Evolutionary conservation across 352 stramenopile species (phyloP).

Genomic region (Globisporangium recalcitrans): DNA sequence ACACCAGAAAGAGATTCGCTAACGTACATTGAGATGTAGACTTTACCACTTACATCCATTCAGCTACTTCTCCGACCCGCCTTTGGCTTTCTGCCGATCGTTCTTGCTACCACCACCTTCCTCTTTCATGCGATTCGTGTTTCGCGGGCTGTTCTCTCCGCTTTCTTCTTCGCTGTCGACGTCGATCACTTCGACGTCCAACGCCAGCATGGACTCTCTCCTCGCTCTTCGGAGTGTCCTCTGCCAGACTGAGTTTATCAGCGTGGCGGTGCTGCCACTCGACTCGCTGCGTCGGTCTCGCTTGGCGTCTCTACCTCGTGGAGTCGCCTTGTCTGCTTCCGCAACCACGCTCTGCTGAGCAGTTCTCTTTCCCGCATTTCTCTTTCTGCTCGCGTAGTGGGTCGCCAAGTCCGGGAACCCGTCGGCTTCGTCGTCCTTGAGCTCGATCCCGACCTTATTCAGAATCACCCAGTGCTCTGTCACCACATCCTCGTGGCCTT

Average conservation of each 20-base stretch:
- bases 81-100: not conserved
- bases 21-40: too few relatives aligned
- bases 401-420: conserved; percentile 40
- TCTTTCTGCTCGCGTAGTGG: conserved; percentile 42
- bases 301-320: not conserved
- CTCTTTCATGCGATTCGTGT: not conserved
- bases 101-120: not conserved
- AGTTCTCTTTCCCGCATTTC: not conserved
- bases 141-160: not conserved
- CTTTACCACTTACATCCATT: too few relatives aligned
- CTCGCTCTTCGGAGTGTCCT: not conserved
- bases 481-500: conserved; percentile 31
- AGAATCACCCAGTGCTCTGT: conserved; percentile 50
- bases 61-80: not conserved
- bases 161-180: not conserved
- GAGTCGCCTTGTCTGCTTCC: too few relatives aligned
- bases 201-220: not conserved
- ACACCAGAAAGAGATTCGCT: too few relatives aligned
- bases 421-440: conserved; percentile 45
- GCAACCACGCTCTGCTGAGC: too few relatives aligned
- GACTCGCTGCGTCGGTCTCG: not conserved
- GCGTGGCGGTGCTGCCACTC: not conserved
- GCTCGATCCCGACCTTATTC: conserved; percentile 59
- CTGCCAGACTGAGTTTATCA: not conserved
- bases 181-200: conserved; percentile 1